Conservation (phyloP, 768 basidiomycete genomes). For the Rhodotorula toruloides region DNA sequence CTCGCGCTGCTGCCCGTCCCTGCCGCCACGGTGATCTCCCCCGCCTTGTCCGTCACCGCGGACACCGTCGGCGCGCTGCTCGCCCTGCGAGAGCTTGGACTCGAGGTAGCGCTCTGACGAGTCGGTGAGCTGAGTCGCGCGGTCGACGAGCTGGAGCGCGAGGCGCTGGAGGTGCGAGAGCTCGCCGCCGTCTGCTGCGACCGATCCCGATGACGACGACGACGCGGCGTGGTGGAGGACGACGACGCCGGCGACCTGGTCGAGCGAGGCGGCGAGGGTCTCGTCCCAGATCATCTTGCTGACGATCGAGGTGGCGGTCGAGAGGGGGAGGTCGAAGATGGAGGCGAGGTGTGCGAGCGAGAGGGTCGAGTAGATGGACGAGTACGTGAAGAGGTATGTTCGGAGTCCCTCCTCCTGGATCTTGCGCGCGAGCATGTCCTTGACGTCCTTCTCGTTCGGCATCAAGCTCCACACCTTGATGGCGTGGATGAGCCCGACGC, state of each 20-base stretch:
- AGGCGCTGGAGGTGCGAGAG: constrained; percentile 81
- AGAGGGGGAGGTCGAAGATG: constrained; percentile 76
- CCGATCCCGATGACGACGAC: neutral
- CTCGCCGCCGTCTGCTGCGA: constrained; percentile 64
- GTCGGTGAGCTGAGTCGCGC: constrained; percentile 76
- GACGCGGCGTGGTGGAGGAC: constrained; percentile 62
- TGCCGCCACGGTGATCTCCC: neutral
- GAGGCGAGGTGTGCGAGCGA: constrained; percentile 79
- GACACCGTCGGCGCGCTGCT: constrained; percentile 29
- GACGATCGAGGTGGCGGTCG: constrained; percentile 80
- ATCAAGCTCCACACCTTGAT: constrained; percentile 98
- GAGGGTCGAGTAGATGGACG: constrained; percentile 83
- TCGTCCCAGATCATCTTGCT: constrained; percentile 99
- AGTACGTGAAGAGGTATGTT: constrained; percentile 97
- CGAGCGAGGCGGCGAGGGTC: constrained; percentile 80
- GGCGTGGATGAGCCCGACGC: constrained; percentile 82
- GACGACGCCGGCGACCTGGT: constrained; percentile 81
- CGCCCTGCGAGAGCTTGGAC: constrained; percentile 27
- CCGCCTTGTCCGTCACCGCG: constrained; percentile 15
- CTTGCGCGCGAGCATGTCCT: constrained; percentile 89
- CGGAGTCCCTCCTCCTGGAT: constrained; percentile 96
- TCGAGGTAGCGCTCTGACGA: constrained; percentile 65
- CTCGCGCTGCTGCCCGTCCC: constrained; percentile 4
- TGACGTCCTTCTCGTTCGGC: constrained; percentile 78
- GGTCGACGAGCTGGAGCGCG: constrained; percentile 82